A percentile compares a stretch with the other conserved stretches of the same genome.
Conservation (phyloP, 257 asterid genomes). For the Gardenia jasminoides region DNA sequence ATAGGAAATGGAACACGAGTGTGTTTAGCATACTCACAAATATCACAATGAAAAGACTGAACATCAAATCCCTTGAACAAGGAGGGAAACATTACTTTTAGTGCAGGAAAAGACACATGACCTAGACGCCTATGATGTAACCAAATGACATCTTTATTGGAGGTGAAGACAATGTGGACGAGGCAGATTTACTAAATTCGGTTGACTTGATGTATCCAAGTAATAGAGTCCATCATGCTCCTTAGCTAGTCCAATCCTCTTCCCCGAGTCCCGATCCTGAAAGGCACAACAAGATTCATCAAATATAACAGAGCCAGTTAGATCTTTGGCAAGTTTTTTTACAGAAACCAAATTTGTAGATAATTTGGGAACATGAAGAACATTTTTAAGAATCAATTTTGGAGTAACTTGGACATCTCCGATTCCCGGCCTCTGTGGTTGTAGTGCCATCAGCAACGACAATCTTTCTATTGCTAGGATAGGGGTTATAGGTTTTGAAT, state of each 20-base stretch:
- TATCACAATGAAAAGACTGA: not conserved
- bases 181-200: no score
- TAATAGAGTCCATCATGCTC: not conserved
- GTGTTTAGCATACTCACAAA: no score
- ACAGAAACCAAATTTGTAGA: slow-evolving; percentile 2
- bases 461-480: no score
- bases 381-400: slow-evolving; percentile 4
- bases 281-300: not conserved
- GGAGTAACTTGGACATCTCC: no score
- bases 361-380: slow-evolving; percentile 10
- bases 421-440: no score
- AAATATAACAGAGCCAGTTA: not conserved
- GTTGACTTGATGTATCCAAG: not conserved
- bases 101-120: slow-evolving; percentile 5
- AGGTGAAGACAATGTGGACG: no score
- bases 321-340: not conserved
- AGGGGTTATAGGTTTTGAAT: no score
- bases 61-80: not conserved
- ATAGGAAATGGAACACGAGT: no score
- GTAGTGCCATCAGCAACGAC: no score
- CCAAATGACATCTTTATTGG: slow-evolving; percentile 14
- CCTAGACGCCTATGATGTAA: slow-evolving; percentile 16
- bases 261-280: slow-evolving; percentile 8
- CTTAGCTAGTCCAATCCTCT: slow-evolving; percentile 25
- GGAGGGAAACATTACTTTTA: not conserved